These are phyloP conservation scores for Lasiosphaeria hispida DNA, from an alignment of 495 filamentous ascomycete species.

Conservation along the genomic window DNA sequence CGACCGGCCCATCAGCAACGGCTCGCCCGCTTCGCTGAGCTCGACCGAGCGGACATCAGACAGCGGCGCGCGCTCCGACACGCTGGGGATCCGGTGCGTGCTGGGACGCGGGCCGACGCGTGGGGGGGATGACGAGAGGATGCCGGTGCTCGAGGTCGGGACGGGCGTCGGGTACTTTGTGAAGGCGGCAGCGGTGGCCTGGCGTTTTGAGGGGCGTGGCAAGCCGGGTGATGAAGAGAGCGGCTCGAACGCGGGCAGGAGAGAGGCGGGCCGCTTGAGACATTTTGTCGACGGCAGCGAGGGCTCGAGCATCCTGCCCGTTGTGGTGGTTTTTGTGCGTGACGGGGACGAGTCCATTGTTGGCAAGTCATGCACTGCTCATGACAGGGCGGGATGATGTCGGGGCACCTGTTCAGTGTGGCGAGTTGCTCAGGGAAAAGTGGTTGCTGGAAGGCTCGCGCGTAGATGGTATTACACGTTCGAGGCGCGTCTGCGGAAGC, in stretches of 20 bases:
- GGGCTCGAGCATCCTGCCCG: constrained; percentile 28
- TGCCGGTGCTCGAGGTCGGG: constrained; percentile 88
- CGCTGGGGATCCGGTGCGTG: constrained; percentile 58
- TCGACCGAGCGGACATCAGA: constrained; percentile 75
- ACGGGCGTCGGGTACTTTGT: constrained; percentile 83
- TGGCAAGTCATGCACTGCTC: constrained; percentile 17
- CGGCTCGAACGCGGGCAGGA: constrained; percentile 93
- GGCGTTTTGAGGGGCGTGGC: constrained; percentile 69
- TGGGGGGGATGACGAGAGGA: constrained; percentile 85
- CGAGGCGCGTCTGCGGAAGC: too few relatives aligned
- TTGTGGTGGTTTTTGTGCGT: constrained; percentile 1
- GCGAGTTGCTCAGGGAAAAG: background rate
- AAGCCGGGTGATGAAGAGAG: constrained; percentile 82
- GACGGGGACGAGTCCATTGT: constrained; percentile 34
- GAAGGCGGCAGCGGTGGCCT: constrained; percentile 53
- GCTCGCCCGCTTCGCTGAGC: constrained; percentile 79
- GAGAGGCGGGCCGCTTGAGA: constrained; percentile 73
- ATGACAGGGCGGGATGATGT: constrained; percentile 20
- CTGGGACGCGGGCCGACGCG: constrained; percentile 54
- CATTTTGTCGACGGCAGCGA: constrained; percentile 54
- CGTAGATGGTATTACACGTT: too few relatives aligned
- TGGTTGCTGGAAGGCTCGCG: background rate
- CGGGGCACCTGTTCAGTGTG: background rate
- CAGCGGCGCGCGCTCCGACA: constrained; percentile 82
- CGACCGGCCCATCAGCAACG: constrained; percentile 81